phyloP scores from a whole-genome alignment of 2,329 filamentous ascomycete genomes.

The Arthrobotrys musiformis region DNA sequence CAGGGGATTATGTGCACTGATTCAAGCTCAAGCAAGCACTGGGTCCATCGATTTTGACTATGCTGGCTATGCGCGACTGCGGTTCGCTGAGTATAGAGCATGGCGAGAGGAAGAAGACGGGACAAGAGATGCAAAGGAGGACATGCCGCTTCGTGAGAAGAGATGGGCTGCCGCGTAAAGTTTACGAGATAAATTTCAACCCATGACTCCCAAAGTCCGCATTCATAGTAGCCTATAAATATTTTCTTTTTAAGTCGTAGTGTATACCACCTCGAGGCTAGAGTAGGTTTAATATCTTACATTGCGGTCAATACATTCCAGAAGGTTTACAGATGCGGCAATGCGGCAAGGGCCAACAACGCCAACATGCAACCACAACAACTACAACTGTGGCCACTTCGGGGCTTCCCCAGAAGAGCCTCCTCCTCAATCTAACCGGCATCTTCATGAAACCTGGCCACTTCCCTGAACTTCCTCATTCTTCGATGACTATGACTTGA shows the following conservation, averaged over 20 bases:
- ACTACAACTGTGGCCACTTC: constrained; percentile 18
- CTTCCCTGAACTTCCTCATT: constrained; percentile 13
- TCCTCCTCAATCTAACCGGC: background rate
- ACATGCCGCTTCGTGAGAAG: background rate
- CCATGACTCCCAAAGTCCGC: too few relatives aligned
- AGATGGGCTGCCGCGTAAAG: background rate
- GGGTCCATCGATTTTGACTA: background rate
- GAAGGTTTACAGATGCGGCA: background rate
- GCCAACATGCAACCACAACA: background rate
- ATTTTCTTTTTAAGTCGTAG: too few relatives aligned
- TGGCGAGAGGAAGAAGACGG: background rate
- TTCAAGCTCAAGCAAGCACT: background rate
- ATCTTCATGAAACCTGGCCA: constrained; percentile 17
- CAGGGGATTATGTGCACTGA: background rate
- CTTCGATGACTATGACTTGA: constrained; percentile 1
- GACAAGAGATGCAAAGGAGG: background rate
- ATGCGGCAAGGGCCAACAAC: background rate
- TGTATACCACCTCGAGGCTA: background rate
- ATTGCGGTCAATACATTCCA: too few relatives aligned
- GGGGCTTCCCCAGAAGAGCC: background rate
- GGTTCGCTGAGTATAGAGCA: background rate
- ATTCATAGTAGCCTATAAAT: too few relatives aligned
- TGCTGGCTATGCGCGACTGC: background rate
- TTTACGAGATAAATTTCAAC: too few relatives aligned
- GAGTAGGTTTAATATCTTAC: too few relatives aligned